phyloP scores from a whole-genome alignment of 2,329 filamentous ascomycete genomes.

The Cladophialophora immunda region DNA sequence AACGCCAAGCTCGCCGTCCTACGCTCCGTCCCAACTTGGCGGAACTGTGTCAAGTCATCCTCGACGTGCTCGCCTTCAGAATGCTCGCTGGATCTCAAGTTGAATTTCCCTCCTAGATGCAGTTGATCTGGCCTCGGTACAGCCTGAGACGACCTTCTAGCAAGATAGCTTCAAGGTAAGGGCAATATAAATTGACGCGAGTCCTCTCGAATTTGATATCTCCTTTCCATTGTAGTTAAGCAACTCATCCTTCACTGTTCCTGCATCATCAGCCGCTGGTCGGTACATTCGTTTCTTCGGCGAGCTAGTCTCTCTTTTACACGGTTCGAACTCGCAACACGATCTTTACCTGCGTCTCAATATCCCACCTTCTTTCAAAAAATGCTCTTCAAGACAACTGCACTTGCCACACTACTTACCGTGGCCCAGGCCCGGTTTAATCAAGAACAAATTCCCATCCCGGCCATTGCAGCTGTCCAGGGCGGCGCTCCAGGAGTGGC shows the following conservation, averaged over 20 bases:
- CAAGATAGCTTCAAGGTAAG: neutral
- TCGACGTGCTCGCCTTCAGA: slow-evolving; percentile 36
- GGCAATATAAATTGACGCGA: slow-evolving; percentile 22
- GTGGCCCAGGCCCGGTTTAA: slow-evolving; percentile 36
- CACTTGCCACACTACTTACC: slow-evolving; percentile 28
- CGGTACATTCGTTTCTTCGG: slow-evolving; percentile 37
- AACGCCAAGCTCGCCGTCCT: slow-evolving; percentile 18
- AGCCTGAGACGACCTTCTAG: neutral
- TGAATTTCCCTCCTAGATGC: neutral
- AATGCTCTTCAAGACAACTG: slow-evolving; percentile 27
- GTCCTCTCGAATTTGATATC: neutral
- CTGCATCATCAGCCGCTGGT: slow-evolving; percentile 35
- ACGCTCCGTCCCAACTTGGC: slow-evolving; percentile 12
- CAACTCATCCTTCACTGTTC: slow-evolving; percentile 21
- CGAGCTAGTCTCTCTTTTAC: slow-evolving; percentile 40
- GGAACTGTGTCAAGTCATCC: slow-evolving; percentile 24
- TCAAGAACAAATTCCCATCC: slow-evolving; percentile 38
- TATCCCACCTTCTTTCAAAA: slow-evolving; percentile 15
- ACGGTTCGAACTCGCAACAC: slow-evolving; percentile 25
- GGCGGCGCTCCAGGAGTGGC: slow-evolving; percentile 65
- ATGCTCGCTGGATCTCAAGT: slow-evolving; percentile 20
- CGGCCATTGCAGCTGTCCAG: slow-evolving; percentile 38
- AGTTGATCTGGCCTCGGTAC: slow-evolving; percentile 4
- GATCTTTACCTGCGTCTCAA: slow-evolving; percentile 30
- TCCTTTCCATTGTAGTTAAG: slow-evolving; percentile 13